These are phyloP conservation scores for Rosa hybrid DNA, from an alignment of 331 rosid genomes.

Conservation along the genomic window DNA sequence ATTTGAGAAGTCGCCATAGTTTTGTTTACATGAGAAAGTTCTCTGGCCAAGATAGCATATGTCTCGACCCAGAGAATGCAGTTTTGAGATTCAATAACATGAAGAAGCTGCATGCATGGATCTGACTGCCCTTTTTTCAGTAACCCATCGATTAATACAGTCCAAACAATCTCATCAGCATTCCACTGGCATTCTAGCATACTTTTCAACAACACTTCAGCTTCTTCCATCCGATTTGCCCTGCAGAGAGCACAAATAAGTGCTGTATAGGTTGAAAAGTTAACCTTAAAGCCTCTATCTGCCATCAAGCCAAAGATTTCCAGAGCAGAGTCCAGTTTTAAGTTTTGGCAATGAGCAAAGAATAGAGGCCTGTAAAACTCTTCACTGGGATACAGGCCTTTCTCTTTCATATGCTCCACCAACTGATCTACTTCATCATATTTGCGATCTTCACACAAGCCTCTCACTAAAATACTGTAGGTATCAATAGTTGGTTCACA, in stretches of 20 bases:
- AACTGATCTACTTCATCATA: conserved; percentile 36
- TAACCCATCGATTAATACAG: conserved; percentile 45
- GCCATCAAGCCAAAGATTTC: conserved; percentile 32
- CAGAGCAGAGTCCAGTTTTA: conserved; percentile 37
- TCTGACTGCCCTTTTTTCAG: conserved; percentile 35
- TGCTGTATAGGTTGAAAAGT: conserved; percentile 29
- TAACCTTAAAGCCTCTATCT: conserved; percentile 23
- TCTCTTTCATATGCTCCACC: conserved; percentile 37
- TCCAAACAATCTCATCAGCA: conserved; percentile 51
- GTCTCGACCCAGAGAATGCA: conserved; percentile 33
- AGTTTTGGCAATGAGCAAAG: conserved; percentile 31
- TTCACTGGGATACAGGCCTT: conserved; percentile 33
- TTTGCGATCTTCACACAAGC: conserved; percentile 44
- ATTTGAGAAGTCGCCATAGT: conserved; percentile 26
- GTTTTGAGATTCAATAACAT: conserved; percentile 38
- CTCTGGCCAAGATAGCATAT: conserved; percentile 35
- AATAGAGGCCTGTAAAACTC: conserved; percentile 32
- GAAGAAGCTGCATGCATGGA: conserved; percentile 41
- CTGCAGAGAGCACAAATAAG: conserved; percentile 44
- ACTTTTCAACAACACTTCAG: conserved; percentile 35
- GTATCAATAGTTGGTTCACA: conserved; percentile 39
- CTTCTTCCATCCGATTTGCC: conserved; percentile 30
- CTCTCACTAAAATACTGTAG: conserved; percentile 35
- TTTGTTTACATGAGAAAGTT: conserved; percentile 29
- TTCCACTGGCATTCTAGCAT: conserved; percentile 44